These are phyloP conservation scores for Camellia granthamiana DNA, from an alignment of 148 eudicot species.

Conservation along the genomic window DNA sequence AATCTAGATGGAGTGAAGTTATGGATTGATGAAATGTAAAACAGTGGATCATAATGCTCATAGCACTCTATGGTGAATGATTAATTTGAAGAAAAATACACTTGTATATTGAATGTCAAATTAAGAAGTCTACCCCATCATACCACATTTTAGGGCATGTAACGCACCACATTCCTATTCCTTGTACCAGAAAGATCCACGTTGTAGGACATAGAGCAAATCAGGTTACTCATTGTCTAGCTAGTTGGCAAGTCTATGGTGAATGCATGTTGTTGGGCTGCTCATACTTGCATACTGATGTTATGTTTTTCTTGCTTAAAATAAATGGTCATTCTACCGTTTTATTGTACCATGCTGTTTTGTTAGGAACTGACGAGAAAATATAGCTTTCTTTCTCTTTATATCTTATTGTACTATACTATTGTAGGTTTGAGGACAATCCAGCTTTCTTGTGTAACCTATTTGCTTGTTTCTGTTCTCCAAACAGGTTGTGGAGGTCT, in stretches of 20 bases:
- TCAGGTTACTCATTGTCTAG: not conserved
- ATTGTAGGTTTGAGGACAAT: not conserved
- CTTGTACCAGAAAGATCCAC: too few relatives aligned
- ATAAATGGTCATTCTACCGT: not conserved
- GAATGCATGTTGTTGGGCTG: not conserved
- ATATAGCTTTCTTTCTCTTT: not conserved
- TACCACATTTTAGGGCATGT: too few relatives aligned
- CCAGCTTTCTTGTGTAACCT: not conserved
- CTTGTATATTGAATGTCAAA: too few relatives aligned
- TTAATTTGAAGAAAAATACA: too few relatives aligned
- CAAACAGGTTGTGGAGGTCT: slow-evolving; percentile 68
- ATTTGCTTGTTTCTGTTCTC: not conserved
- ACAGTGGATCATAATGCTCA: too few relatives aligned
- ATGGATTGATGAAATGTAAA: too few relatives aligned
- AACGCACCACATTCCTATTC: too few relatives aligned
- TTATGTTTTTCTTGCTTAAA: not conserved
- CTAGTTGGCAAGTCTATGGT: not conserved
- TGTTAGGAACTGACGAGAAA: not conserved
- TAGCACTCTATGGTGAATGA: too few relatives aligned
- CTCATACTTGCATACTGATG: not conserved
- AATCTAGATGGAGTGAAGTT: too few relatives aligned
- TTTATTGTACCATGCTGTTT: not conserved
- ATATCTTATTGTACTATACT: not conserved
- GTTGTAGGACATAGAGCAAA: too few relatives aligned
- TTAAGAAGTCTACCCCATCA: too few relatives aligned